These are phyloP conservation scores for Sporothrix protearum DNA, from an alignment of 2,329 filamentous ascomycete species.

Conservation along the genomic window DNA sequence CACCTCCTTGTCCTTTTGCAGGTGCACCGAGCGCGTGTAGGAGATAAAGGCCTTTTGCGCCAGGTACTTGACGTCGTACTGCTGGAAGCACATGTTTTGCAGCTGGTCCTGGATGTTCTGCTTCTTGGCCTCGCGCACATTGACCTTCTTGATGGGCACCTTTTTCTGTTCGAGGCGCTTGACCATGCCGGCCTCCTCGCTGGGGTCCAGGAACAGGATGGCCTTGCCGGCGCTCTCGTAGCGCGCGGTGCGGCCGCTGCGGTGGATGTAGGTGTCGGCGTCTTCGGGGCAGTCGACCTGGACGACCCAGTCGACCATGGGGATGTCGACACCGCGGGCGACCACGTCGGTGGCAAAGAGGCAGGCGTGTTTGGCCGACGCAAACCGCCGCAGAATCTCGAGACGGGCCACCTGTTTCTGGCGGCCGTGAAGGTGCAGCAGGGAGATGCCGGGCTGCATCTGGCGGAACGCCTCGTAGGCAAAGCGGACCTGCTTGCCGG, in stretches of 20 bases:
- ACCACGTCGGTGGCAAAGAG: slow-evolving; percentile 95
- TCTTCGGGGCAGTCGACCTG: slow-evolving; percentile 97
- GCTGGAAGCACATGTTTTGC: slow-evolving; percentile 94
- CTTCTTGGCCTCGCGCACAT: slow-evolving; percentile 85
- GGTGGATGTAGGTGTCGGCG: slow-evolving; percentile 94
- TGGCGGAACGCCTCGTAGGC: slow-evolving; percentile 91
- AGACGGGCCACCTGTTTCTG: slow-evolving; percentile 88
- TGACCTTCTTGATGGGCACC: slow-evolving; percentile 81
- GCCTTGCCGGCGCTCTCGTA: slow-evolving; percentile 85
- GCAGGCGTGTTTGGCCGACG: slow-evolving; percentile 75
- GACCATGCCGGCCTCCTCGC: slow-evolving; percentile 88
- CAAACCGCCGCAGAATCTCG: slow-evolving; percentile 83
- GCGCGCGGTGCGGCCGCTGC: slow-evolving; percentile 89
- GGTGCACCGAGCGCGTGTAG: slow-evolving; percentile 77
- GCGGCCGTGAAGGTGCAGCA: slow-evolving; percentile 88
- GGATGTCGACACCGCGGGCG: slow-evolving; percentile 90
- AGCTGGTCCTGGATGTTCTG: slow-evolving; percentile 78
- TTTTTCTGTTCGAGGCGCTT: slow-evolving; percentile 82
- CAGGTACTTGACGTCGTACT: slow-evolving; percentile 88
- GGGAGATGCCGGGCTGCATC: slow-evolving; percentile 86
- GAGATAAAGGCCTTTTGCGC: slow-evolving; percentile 95
- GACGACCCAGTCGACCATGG: slow-evolving; percentile 97
- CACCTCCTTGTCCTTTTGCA: slow-evolving; percentile 88
- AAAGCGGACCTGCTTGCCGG: slow-evolving; percentile 93
- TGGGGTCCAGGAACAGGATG: slow-evolving; percentile 87